Percentiles rank a stretch among this genome's conserved stretches.
phyloP scores from a whole-genome alignment of 768 basidiomycete species.

The Macrolepiota dolichaula region DNA sequence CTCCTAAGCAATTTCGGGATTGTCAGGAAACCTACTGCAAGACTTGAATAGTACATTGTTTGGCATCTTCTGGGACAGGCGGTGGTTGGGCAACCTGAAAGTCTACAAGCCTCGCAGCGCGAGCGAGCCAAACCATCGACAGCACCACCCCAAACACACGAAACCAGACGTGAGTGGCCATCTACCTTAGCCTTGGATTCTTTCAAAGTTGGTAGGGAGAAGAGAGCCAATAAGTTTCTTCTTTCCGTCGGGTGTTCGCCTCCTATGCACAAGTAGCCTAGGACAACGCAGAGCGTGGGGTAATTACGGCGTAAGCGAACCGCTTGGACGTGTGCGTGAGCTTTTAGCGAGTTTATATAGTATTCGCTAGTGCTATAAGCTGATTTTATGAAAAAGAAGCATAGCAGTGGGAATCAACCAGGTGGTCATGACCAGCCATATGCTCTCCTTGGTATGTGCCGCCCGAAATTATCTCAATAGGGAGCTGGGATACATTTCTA shows the following conservation, averaged over 20 bases:
- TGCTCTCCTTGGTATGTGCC: constrained; percentile 12
- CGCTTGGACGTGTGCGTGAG: not conserved
- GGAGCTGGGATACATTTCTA: not conserved
- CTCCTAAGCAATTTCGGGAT: not conserved
- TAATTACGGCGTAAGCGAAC: not conserved
- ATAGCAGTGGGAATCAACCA: constrained; percentile 18
- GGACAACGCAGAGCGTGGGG: not conserved
- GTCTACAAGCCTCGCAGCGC: constrained; percentile 47
- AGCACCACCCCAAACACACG: constrained; percentile 7
- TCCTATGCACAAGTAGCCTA: not conserved
- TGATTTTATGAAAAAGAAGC: constrained; percentile 22
- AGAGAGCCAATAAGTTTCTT: not conserved
- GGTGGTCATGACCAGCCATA: constrained; percentile 10
- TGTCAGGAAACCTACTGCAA: constrained; percentile 46
- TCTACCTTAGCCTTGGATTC: not conserved
- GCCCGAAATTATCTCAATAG: not conserved
- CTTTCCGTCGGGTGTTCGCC: not conserved
- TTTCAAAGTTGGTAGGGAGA: not conserved
- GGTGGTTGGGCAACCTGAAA: constrained; percentile 78
- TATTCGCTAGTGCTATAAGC: not conserved
- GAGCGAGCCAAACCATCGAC: constrained; percentile 15
- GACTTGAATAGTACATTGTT: constrained; percentile 63
- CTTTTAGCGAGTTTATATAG: constrained; percentile 1
- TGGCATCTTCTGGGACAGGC: constrained; percentile 54
- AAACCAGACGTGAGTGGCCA: not conserved